These are phyloP conservation scores for Gracilaria domingensis DNA, from an alignment of 23 red algal genomes.

Conservation along the genomic window DNA sequence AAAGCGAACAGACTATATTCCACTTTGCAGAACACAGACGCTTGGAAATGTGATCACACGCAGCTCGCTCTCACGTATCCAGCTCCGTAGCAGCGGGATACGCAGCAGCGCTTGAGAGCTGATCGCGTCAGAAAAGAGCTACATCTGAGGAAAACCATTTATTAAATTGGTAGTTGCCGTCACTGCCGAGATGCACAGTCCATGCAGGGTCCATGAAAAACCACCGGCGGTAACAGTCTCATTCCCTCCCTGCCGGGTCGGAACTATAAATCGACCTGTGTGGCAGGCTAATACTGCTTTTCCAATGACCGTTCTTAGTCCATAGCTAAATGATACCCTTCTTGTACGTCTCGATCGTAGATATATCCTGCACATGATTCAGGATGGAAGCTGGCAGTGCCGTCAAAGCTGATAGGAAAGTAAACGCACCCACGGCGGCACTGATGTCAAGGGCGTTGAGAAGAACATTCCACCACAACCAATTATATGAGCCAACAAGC, in stretches of 20 bases:
- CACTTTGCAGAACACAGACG: no score
- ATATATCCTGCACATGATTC: conserved; percentile 35
- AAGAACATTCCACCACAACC: no score
- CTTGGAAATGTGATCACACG: no score
- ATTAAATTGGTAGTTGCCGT: conserved; percentile 42
- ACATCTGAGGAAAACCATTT: conserved; percentile 68
- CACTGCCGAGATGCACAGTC: conserved; percentile 33
- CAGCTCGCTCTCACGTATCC: no score
- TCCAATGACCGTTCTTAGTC: conserved; percentile 14
- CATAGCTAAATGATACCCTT: conserved; percentile 32
- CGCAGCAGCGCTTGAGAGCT: no score
- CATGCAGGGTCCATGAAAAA: conserved; percentile 75
- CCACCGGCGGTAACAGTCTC: conserved; percentile 37
- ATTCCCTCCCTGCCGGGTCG: background rate
- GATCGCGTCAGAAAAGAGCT: no score
- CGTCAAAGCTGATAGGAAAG: conserved; percentile 75
- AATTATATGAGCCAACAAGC: no score
- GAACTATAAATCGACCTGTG: conserved; percentile 46
- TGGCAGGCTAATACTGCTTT: conserved; percentile 26
- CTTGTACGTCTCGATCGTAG: conserved; percentile 24
- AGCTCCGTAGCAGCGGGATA: no score
- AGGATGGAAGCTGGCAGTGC: conserved; percentile 60
- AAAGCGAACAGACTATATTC: no score
- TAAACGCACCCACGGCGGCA: conserved; percentile 43
- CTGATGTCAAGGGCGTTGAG: conserved; percentile 26